A percentile compares a stretch with the other conserved stretches of the same genome.
These are phyloP conservation scores for Naganishia cerealis DNA, from an alignment of 1,284 basidiomycete species.

Conservation along the genomic window DNA sequence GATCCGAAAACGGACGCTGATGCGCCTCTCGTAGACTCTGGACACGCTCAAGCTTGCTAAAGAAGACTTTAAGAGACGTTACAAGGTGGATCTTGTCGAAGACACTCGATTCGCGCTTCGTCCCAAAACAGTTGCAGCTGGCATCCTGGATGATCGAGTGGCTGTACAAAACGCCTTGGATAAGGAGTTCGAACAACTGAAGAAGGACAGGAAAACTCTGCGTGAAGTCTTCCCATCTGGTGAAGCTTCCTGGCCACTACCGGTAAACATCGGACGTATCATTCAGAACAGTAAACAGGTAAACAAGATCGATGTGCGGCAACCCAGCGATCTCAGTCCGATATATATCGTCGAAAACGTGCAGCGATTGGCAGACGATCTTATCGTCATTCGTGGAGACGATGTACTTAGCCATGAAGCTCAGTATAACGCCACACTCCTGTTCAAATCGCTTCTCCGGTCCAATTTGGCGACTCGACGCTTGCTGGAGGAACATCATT, in stretches of 20 bases:
- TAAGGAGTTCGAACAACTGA: slow-evolving; percentile 77
- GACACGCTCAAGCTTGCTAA: slow-evolving; percentile 83
- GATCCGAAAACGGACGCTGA: neutral
- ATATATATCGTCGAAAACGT: slow-evolving; percentile 80
- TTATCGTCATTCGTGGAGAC: slow-evolving; percentile 83
- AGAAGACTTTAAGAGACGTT: slow-evolving; percentile 82
- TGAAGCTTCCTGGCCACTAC: slow-evolving; percentile 71
- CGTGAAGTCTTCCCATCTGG: slow-evolving; percentile 85
- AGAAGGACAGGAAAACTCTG: slow-evolving; percentile 72
- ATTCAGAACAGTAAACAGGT: slow-evolving; percentile 95
- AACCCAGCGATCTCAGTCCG: slow-evolving; percentile 89
- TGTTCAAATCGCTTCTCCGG: slow-evolving; percentile 91
- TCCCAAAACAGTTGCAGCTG: slow-evolving; percentile 72
- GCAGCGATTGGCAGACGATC: slow-evolving; percentile 66
- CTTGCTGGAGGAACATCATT: slow-evolving; percentile 80
- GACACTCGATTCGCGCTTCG: slow-evolving; percentile 54
- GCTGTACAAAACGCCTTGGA: slow-evolving; percentile 89
- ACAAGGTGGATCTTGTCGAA: slow-evolving; percentile 82
- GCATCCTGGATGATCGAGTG: slow-evolving; percentile 84
- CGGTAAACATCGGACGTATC: slow-evolving; percentile 91
- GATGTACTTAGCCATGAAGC: slow-evolving; percentile 72
- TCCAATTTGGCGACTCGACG: slow-evolving; percentile 79
- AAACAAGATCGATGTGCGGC: slow-evolving; percentile 92
- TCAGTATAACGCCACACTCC: slow-evolving; percentile 84
- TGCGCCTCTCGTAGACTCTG: slow-evolving; percentile 58